These are phyloP conservation scores for Ustilago xerochloae DNA, from an alignment of 1,284 basidiomycete species.

Conservation along the genomic window DNA sequence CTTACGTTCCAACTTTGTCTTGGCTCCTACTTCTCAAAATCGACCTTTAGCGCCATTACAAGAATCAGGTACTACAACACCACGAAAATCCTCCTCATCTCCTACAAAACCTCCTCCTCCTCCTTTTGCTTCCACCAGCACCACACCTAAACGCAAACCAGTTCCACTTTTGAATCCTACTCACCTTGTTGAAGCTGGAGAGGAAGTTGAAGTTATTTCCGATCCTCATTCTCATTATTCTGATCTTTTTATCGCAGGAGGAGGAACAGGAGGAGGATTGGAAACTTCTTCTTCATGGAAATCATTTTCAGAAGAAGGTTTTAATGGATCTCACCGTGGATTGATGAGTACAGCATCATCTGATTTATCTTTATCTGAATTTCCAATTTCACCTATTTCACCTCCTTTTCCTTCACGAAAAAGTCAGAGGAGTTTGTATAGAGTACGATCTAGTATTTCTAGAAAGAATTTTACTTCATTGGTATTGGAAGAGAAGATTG, in stretches of 20 bases:
- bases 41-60: constrained; percentile 6
- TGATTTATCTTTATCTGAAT: constrained; percentile 23
- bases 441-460: constrained; percentile 7
- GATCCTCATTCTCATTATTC: neutral
- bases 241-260: constrained; percentile 17
- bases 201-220: constrained; percentile 19
- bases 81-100: neutral
- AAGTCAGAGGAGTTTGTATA: constrained; percentile 16
- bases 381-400: constrained; percentile 3
- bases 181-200: neutral
- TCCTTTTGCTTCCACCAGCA: neutral
- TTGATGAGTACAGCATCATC: constrained; percentile 22
- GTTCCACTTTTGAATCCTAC: constrained; percentile 2
- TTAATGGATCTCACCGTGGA: too few species aligned
- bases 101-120: neutral
- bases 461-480: neutral
- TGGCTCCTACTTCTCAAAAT: neutral
- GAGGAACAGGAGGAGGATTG: constrained; percentile 1
- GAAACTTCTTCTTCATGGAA: constrained; percentile 36
- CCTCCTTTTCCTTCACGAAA: neutral
- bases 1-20: constrained; percentile 5
- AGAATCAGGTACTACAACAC: constrained; percentile 1
- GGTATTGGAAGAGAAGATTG: neutral
- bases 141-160: constrained; percentile 16
- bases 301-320: constrained; percentile 37